Base-by-base conservation (phyloP, 2,329 filamentous ascomycete genomes). In the Claviceps sp. region DNA sequence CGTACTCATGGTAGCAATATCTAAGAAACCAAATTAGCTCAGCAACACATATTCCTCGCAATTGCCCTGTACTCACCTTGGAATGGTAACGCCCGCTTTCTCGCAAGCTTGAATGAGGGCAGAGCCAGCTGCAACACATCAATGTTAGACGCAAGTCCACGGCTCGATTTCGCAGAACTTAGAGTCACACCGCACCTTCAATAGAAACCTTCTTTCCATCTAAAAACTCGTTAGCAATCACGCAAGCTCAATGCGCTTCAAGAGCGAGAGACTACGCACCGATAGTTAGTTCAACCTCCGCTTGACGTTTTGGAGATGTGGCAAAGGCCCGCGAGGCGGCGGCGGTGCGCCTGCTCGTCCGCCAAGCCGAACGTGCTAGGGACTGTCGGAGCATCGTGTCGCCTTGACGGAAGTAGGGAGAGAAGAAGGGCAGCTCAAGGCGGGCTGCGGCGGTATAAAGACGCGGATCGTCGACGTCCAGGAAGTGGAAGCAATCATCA, bases 61-160 rank as follows among this genome's bases (percentile, higher is more conserved):
- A 9, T 17, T n/a, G 43, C 16, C 20, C 26, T 39, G n/a, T 6
- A 14, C 50, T 50, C 34, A 87, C 85, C 85, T 89, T 61, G 91
- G 91, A 65, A 97, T 78, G 56, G 86, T 93, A 59, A 78, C 80
- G 65, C 93, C 93, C 58, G 91, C 93, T 76, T 98, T 96, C 74
- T 98, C 93, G 76, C 93, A 98, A 66, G 93, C 93, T 76, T 98
- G 93, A 68, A 98, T 98, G 64, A 98, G 80, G 65, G 93, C 91
- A 62, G 93, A 93, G 60, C 91, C 91, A 72, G 91, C 91, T 95
- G 26, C 26, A 54, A 49, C 68, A 34, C 69, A 63, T 60, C 62
- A 48, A 54, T 51, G 66, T 76, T 64, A 76, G 66, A 55, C 58
- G 60, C 52, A 55, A 53, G 42, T 29, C 50, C 48, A 44, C 37